A percentile compares a stretch with the other conserved stretches of the same genome.
These are phyloP conservation scores for Neopestalotiopsis clavispora DNA, from an alignment of 2,329 filamentous ascomycete genomes.

Conservation along the genomic window DNA sequence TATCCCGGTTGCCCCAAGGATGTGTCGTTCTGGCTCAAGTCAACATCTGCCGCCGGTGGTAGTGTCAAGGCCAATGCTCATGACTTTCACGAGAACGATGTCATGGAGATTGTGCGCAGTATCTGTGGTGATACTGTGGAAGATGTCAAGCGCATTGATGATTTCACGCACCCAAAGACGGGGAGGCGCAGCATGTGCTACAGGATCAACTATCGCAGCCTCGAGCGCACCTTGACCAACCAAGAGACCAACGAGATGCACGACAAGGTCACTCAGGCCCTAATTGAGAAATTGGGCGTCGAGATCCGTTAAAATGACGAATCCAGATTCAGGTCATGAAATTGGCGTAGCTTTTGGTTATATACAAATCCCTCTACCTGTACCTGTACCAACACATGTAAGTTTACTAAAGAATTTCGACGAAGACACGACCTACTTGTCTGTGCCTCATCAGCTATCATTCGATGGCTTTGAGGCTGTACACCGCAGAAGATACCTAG, in stretches of 20 bases:
- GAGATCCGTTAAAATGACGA: slow-evolving; percentile 65
- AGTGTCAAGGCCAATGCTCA: slow-evolving; percentile 44
- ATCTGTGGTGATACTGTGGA: slow-evolving; percentile 85
- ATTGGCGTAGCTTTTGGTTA: not conserved
- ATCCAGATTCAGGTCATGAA: too few species aligned
- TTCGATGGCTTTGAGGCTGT: not conserved
- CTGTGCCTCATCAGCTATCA: not conserved
- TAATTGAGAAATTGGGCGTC: slow-evolving; percentile 77
- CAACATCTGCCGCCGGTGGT: slow-evolving; percentile 51
- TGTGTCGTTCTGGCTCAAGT: slow-evolving; percentile 86
- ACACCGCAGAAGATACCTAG: not conserved
- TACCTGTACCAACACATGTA: not conserved
- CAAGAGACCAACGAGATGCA: slow-evolving; percentile 80
- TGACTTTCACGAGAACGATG: slow-evolving; percentile 89
- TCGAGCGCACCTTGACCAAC: slow-evolving; percentile 89
- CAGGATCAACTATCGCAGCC: slow-evolving; percentile 88
- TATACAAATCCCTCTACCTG: not conserved
- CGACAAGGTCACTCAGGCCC: slow-evolving; percentile 63
- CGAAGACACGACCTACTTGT: not conserved
- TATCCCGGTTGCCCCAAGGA: slow-evolving; percentile 90
- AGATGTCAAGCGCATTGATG: slow-evolving; percentile 82
- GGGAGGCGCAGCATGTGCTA: slow-evolving; percentile 87
- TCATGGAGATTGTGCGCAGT: slow-evolving; percentile 92
- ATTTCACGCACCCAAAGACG: slow-evolving; percentile 88
- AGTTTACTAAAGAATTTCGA: not conserved